Evolutionary conservation across 2,329 filamentous ascomycete species (phyloP).

Genomic region (Parastagonospora avenae): DNA sequence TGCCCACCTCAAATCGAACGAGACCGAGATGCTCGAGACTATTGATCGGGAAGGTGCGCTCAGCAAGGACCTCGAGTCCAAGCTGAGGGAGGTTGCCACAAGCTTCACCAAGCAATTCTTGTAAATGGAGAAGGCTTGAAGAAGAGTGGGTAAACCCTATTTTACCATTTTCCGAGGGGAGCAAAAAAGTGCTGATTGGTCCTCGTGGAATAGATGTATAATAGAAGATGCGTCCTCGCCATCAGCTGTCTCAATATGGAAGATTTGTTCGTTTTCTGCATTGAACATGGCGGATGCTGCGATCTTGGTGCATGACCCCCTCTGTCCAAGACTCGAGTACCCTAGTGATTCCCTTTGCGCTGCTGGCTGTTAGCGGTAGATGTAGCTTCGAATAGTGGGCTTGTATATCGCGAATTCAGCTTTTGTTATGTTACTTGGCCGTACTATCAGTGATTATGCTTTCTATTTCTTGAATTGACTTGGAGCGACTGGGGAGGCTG

Average conservation of each 20-base stretch:
- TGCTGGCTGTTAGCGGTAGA: constrained; percentile 30
- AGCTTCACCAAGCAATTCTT: constrained; percentile 94
- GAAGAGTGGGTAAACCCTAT: constrained; percentile 46
- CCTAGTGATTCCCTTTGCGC: constrained; percentile 27
- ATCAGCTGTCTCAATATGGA: constrained; percentile 48
- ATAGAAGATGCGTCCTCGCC: constrained; percentile 48
- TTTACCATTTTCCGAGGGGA: constrained; percentile 39
- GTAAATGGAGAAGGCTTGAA: constrained; percentile 43
- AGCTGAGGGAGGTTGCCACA: constrained; percentile 75
- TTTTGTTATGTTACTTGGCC: constrained; percentile 18
- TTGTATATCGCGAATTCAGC: constrained; percentile 35
- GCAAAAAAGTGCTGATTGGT: constrained; percentile 47
- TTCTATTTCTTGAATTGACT: too few species aligned
- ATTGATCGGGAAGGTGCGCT: constrained; percentile 96
- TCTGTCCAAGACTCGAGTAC: constrained; percentile 14
- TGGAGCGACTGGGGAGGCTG: neutral
- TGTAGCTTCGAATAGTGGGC: constrained; percentile 22
- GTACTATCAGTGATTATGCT: neutral
- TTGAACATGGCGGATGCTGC: constrained; percentile 12
- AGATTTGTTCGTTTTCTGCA: constrained; percentile 34
- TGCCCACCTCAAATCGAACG: constrained; percentile 87
- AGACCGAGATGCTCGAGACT: constrained; percentile 78
- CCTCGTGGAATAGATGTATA: constrained; percentile 46
- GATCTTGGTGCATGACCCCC: constrained; percentile 14
- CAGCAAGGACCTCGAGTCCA: constrained; percentile 90